Conservation (phyloP, 2,329 filamentous ascomycete species). For the Apiospora kogelbergensis region DNA sequence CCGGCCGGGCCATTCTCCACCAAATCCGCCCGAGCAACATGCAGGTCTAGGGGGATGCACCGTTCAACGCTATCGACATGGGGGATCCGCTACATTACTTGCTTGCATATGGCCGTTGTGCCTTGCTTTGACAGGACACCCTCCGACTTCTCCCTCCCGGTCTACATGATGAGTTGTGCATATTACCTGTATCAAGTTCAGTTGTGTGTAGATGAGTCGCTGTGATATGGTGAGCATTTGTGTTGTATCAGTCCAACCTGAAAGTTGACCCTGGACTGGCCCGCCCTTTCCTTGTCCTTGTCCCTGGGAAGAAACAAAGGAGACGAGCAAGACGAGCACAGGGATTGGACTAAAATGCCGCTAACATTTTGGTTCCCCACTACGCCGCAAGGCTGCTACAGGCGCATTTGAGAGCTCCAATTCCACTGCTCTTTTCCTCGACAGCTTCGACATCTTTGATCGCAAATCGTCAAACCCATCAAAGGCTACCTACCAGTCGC, state of each 20-base stretch:
- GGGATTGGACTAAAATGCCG: not conserved
- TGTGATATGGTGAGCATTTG: too few species aligned
- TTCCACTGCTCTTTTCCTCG: not conserved
- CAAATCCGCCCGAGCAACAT: not conserved
- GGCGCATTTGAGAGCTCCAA: not conserved
- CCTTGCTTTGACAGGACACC: not conserved
- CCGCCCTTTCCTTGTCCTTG: not conserved
- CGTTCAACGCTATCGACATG: not conserved
- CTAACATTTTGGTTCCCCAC: not conserved
- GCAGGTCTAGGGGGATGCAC: not conserved
- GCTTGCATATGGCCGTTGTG: not conserved
- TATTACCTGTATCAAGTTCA: too few species aligned
- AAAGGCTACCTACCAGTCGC: not conserved
- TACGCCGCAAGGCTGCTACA: not conserved
- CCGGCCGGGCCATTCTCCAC: slow-evolving; percentile 1
- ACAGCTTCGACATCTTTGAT: not conserved
- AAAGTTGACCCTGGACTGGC: too few species aligned
- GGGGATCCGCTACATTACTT: not conserved
- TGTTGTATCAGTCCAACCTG: too few species aligned
- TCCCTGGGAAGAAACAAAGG: not conserved
- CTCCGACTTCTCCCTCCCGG: not conserved
- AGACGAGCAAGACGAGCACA: not conserved
- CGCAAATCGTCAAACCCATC: not conserved
- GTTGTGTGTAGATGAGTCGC: too few species aligned
- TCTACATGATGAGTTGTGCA: too few species aligned